A percentile compares a stretch with the other conserved stretches of the same genome.
Evolutionary conservation across 768 basidiomycete genomes (phyloP).

Genomic region (Epithele typhae): DNA sequence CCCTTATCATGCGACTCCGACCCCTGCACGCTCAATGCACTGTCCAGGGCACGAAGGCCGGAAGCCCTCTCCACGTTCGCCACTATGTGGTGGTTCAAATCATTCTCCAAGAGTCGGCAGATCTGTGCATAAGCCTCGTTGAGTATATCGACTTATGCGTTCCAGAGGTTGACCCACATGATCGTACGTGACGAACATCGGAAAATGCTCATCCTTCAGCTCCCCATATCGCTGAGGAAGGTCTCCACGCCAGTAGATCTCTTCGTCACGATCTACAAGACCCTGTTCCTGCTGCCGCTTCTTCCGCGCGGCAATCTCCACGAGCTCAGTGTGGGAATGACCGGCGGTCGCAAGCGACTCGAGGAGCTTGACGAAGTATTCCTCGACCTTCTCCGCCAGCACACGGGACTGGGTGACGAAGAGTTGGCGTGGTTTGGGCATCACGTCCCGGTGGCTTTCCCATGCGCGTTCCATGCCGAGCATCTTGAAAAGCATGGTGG

Average conservation of each 20-base stretch:
- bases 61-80: background rate
- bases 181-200: constrained; percentile 66
- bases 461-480: constrained; percentile 59
- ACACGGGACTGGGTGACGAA: constrained; percentile 70
- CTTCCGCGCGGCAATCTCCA: constrained; percentile 13
- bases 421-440: constrained; percentile 52
- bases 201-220: constrained; percentile 58
- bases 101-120: constrained; percentile 42
- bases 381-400: constrained; percentile 66
- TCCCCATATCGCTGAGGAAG: constrained; percentile 52
- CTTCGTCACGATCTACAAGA: constrained; percentile 39
- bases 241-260: constrained; percentile 33
- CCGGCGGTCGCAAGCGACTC: constrained; percentile 33
- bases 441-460: constrained; percentile 30
- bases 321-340: constrained; percentile 36
- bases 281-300: background rate
- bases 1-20: background rate
- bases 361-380: constrained; percentile 51
- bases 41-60: too few species aligned
- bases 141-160: too few species aligned
- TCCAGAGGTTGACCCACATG: too few species aligned
- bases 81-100: background rate
- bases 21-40: constrained; percentile 7
- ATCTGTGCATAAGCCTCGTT: constrained; percentile 33
- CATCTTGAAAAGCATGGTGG: constrained; percentile 76